Evolutionary conservation across 2,329 filamentous ascomycete genomes (phyloP).

Genomic region (Epichloe baconii): DNA sequence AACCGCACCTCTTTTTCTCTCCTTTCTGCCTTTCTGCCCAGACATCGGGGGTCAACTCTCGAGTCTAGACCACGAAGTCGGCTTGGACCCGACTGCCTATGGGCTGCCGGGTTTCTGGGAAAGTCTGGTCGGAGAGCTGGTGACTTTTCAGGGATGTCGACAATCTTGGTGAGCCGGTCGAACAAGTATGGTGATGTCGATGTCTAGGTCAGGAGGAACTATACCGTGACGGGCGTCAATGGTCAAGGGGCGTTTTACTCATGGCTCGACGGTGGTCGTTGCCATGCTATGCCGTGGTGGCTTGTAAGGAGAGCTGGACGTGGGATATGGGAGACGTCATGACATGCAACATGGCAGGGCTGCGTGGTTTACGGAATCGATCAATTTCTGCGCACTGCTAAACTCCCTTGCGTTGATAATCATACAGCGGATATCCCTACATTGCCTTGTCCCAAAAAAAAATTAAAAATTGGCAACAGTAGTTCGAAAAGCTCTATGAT

Average conservation of each 20-base stretch:
- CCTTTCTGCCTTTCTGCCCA: no score
- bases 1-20: no score
- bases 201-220: constrained; percentile 41
- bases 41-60: no score
- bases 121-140: constrained; percentile 52
- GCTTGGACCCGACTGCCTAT: constrained; percentile 45
- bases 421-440: not conserved
- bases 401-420: not conserved
- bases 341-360: no score
- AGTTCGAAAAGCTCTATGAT: not conserved
- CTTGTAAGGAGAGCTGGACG: no score
- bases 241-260: constrained; percentile 49
- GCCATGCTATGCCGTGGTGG: no score
- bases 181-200: constrained; percentile 38
- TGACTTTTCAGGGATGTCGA: constrained; percentile 42
- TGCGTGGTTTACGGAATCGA: no score
- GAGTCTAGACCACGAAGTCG: constrained; percentile 3
- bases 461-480: not conserved
- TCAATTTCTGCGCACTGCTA: no score
- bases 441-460: not conserved
- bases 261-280: constrained; percentile 28
- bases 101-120: constrained; percentile 61
- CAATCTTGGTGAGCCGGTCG: constrained; percentile 42
- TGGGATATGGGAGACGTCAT: no score
- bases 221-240: constrained; percentile 50